Base-by-base conservation (phyloP, 768 basidiomycete genomes). In the Hypholoma sublateritium region DNA sequence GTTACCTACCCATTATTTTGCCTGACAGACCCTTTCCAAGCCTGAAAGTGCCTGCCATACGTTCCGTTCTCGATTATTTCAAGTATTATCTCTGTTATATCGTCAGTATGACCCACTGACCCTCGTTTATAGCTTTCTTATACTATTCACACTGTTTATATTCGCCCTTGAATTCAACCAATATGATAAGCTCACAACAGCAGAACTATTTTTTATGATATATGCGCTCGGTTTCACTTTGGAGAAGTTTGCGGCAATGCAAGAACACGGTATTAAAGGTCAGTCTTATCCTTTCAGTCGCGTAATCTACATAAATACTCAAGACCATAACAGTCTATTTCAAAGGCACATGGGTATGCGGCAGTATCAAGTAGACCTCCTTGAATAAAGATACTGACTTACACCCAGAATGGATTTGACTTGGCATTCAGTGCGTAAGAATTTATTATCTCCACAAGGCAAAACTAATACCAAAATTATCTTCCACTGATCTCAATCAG, bases 241-340 rank as follows among this genome's bases (percentile, higher is more conserved):
- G 17, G 95, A 98, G 68, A 96, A 94, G 69, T 75, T 95, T 8
- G 95, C 95, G 19, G 89, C 93, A 3, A 93, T 96, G 87, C 92
- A 97, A 68, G 95, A 98, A 69, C 94, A 94, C 67, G 95, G 95
- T 4, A 86, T 98, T 47, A 86, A 82, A 82, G 92, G 95, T 90
- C 43, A 39, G 68, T 46, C 48, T 17, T 21, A 16, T 7, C 19
- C 5, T 36, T 21, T 11, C 1, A 22, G 25, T 11, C 3, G 5
- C 47, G 14, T 11, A 19, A 8, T 58, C 13, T 32, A 24, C 45
- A 13, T n/a, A 42, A 25, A 44, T 53, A 22, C 17, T 46, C 41
- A 16, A n/a, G 42, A n/a, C 14, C 2, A 21, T 12, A 16, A 8
- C 35, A 91, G 90, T 92, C 9, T 92, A 87, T 70, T 90, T 89